A percentile compares a stretch with the other conserved stretches of the same genome.
phyloP scores from a whole-genome alignment of 768 basidiomycete species.

The Tephrocybe rancida region DNA sequence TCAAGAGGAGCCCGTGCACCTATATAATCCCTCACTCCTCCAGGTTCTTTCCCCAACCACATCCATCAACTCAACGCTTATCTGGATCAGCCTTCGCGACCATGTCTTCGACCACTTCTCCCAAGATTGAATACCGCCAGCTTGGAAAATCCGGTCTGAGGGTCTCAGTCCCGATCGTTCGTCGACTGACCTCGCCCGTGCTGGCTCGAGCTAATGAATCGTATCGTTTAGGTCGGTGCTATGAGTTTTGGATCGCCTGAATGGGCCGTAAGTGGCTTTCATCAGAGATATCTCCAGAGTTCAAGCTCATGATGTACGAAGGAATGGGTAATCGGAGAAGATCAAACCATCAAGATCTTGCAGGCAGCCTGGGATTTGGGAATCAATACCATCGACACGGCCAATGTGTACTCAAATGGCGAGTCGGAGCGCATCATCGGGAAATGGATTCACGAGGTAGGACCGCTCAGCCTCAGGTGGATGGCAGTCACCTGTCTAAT shows the following conservation, averaged over 20 bases:
- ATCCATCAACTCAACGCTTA: neutral
- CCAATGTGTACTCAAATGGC: conserved; percentile 39
- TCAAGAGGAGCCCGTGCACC: too few relatives aligned
- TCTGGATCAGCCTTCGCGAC: neutral
- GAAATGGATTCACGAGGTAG: conserved; percentile 38
- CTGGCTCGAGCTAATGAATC: neutral
- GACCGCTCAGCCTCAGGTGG: conserved; percentile 1
- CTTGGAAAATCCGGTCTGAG: conserved; percentile 15
- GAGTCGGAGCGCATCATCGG: conserved; percentile 43
- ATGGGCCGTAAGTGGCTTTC: conserved; percentile 10
- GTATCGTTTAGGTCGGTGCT: conserved; percentile 9
- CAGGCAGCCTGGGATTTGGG: conserved; percentile 45
- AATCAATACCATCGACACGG: conserved; percentile 40
- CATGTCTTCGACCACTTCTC: neutral
- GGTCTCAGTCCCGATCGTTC: conserved; percentile 16
- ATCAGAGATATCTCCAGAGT: conserved; percentile 19
- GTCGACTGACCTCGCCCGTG: neutral
- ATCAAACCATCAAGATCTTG: conserved; percentile 44
- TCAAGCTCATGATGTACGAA: conserved; percentile 13
- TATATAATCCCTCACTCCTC: too few relatives aligned
- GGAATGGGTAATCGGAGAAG: conserved; percentile 52
- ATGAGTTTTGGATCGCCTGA: conserved; percentile 18
- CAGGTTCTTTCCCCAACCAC: too few relatives aligned
- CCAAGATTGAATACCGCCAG: conserved; percentile 15
- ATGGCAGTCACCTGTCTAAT: conserved; percentile 20